These are phyloP conservation scores for Suillus cothurnatus DNA, from an alignment of 768 basidiomycete genomes.

Conservation along the genomic window DNA sequence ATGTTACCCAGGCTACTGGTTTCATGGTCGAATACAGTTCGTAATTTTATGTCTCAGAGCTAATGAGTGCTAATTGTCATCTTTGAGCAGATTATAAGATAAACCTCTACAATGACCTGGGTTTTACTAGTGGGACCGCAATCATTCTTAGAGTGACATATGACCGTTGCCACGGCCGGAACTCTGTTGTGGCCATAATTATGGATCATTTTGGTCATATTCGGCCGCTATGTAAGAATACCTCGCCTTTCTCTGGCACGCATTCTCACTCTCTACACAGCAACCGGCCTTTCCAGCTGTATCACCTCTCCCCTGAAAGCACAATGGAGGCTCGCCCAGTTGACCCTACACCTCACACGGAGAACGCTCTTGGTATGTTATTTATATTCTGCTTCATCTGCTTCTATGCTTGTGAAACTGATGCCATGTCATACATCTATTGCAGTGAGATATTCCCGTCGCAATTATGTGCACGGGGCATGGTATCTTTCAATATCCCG, in stretches of 20 bases:
- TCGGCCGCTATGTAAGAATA: background rate
- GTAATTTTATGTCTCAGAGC: background rate
- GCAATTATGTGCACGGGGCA: background rate
- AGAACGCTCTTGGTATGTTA: background rate
- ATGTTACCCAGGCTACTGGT: background rate
- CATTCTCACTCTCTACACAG: slow-evolving; percentile 1
- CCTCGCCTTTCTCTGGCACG: background rate
- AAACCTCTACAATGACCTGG: background rate
- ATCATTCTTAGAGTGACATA: background rate
- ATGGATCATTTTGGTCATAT: background rate
- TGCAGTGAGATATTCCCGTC: slow-evolving; percentile 3
- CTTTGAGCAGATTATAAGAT: background rate
- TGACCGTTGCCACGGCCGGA: background rate
- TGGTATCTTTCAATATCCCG: slow-evolving; percentile 3
- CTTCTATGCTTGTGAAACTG: slow-evolving; percentile 8
- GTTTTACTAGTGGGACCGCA: background rate
- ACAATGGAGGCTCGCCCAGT: background rate
- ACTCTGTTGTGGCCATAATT: background rate
- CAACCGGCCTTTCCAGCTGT: background rate
- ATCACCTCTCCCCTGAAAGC: background rate
- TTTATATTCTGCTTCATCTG: slow-evolving; percentile 9
- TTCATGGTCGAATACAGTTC: background rate
- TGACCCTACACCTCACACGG: background rate
- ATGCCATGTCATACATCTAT: slow-evolving; percentile 3
- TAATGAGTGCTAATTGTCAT: background rate